Evolutionary conservation across 2,329 filamentous ascomycete species (phyloP), one percentile per base, ranked within the genome.

Genomic region (Calonectria hongkongensis): DNA sequence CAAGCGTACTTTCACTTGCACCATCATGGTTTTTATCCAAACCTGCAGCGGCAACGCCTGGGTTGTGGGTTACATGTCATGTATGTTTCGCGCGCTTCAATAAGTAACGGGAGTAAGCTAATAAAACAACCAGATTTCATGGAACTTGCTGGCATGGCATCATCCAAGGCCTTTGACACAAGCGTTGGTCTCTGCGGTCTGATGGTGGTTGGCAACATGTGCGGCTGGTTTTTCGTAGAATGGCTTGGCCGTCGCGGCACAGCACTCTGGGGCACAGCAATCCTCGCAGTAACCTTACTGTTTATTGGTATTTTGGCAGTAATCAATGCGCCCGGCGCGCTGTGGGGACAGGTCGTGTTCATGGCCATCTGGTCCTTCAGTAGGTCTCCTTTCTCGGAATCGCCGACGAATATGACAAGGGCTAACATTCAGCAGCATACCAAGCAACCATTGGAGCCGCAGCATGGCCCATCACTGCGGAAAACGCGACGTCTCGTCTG

Each of bases 31-130:
- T 21, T 56, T 72, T 18, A 68, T 72, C 28, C 64, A 68, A 27
- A 67, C 58, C 5, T 47, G 33, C 45, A 45, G 36, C 16, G 70
- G 70, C 15, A 48, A 47, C 25, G 43, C 41, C 2, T 72, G 70
- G 70, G 70, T 72, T 18, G 50, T 72, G n/a, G 70, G 70, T 10
- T 72, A 72, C 64, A 72, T 68, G 70, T 67, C 63, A 45, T 71
- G 69, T 71, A 63, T 3, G 69, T 54, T 41, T 21, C 41, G 30
- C 30, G 4, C 1, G 28, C 16, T 3, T 13, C 6, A 9, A 18
- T 4, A 5, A 12, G 3, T 15, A 13, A 58, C 9, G n/a, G 12
- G 15, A n/a, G 0, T 2, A 27, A 27, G 13, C 33, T 60, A 18
- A 60, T 21, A 18, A 2, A 4, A 2, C 3, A 6, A 1, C 30